Percentiles rank a stretch among this genome's conserved stretches.
Conservation (phyloP, 352 stramenopile genomes). For the Globisporangium rhizosaccharum region DNA sequence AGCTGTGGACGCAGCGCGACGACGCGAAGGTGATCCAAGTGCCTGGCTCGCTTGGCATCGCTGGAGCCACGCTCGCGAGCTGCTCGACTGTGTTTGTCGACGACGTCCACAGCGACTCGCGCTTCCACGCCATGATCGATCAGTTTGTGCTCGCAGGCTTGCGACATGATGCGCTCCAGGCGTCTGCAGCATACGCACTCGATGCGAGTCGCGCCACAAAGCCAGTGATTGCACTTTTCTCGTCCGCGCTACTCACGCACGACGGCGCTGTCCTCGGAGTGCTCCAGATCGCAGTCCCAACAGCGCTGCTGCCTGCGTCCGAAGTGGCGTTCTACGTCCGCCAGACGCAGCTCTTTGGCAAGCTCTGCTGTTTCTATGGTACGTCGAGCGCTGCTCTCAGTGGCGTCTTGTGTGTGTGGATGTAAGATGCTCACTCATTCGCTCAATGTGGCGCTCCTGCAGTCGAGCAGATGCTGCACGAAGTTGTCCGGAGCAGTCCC, state of each 20-base stretch:
- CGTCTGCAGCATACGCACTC: not conserved
- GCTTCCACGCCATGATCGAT: conserved; percentile 65
- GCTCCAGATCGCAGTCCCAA: conserved; percentile 41
- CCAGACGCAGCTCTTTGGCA: conserved; percentile 22
- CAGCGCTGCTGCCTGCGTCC: conserved; percentile 9
- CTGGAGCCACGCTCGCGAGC: conserved; percentile 37
- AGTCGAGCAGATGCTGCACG: conserved; percentile 65
- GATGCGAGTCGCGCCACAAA: conserved; percentile 5
- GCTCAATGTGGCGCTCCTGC: not conserved
- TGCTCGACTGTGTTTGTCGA: conserved; percentile 29
- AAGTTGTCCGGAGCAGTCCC: conserved; percentile 50
- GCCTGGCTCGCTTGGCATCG: conserved; percentile 48
- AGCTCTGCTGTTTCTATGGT: conserved; percentile 46
- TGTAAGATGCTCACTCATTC: not conserved
- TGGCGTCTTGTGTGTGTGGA: not conserved
- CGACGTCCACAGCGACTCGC: conserved; percentile 32
- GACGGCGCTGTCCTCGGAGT: conserved; percentile 52
- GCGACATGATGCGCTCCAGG: conserved; percentile 1
- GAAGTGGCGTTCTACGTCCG: not conserved
- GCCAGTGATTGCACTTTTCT: conserved; percentile 31
- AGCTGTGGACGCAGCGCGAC: conserved; percentile 62
- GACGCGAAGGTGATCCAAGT: conserved; percentile 40
- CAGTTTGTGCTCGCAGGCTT: conserved; percentile 38
- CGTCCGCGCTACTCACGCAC: conserved; percentile 27
- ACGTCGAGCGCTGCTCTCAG: conserved; percentile 3